A percentile compares a stretch with the other conserved stretches of the same genome.
These are phyloP conservation scores for Globisporangium mamillatum DNA, from an alignment of 352 stramenopile genomes.

Conservation along the genomic window DNA sequence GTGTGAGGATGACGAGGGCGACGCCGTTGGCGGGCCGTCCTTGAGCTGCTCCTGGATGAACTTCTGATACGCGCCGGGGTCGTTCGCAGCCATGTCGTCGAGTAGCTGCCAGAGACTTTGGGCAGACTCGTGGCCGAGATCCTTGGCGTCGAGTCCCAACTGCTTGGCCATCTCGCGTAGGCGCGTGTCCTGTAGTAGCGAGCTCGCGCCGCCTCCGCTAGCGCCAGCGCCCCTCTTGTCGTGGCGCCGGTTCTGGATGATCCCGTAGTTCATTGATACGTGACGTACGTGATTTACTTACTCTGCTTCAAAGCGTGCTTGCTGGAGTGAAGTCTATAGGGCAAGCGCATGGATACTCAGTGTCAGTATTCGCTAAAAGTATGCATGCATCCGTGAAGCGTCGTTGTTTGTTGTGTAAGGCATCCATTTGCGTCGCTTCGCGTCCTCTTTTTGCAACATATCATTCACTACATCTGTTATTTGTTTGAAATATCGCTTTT, in stretches of 20 bases:
- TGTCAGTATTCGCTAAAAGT: no score
- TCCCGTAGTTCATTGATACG: conserved; percentile 74
- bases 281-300: neutral
- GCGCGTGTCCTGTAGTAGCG: conserved; percentile 49
- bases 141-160: conserved; percentile 69
- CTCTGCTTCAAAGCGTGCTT: neutral
- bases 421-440: neutral
- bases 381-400: neutral
- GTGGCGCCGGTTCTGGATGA: conserved; percentile 75
- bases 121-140: conserved; percentile 68
- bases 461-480: neutral
- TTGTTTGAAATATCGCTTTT: neutral
- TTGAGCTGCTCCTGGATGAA: conserved; percentile 85
- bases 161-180: conserved; percentile 82
- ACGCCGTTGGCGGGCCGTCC: conserved; percentile 38
- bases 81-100: conserved; percentile 63
- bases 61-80: conserved; percentile 66
- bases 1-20: neutral
- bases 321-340: neutral
- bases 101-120: conserved; percentile 72
- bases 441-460: neutral
- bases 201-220: conserved; percentile 21
- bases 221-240: conserved; percentile 22
- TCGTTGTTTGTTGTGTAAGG: neutral
- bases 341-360: no score